phyloP scores from a whole-genome alignment of 2,329 filamentous ascomycete genomes.

The Dothistroma pini region DNA sequence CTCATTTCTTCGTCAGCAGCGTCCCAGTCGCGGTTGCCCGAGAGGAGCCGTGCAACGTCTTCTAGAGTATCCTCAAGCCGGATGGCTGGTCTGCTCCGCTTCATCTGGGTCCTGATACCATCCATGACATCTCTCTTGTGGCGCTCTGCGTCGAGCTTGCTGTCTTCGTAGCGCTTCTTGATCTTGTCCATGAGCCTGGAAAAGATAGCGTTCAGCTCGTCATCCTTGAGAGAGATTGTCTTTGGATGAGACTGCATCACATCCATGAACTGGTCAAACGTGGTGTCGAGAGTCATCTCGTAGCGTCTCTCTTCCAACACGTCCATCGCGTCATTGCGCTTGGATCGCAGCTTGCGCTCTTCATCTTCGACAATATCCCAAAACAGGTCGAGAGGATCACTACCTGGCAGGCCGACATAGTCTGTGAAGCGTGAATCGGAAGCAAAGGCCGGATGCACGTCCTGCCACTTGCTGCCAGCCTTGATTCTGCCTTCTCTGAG shows the following conservation, averaged over 20 bases:
- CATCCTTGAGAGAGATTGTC: conserved; percentile 79
- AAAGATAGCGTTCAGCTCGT: conserved; percentile 77
- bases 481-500: conserved; percentile 76
- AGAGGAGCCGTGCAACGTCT: conserved; percentile 73
- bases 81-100: conserved; percentile 84
- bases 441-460: conserved; percentile 70
- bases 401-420: conserved; percentile 69
- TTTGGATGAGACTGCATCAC: conserved; percentile 82
- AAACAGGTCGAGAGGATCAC: conserved; percentile 76
- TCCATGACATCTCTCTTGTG: conserved; percentile 83
- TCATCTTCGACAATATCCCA: conserved; percentile 96
- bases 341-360: conserved; percentile 55
- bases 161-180: conserved; percentile 73
- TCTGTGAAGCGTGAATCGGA: conserved; percentile 77
- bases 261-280: conserved; percentile 80
- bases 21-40: conserved; percentile 79
- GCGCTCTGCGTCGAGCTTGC: conserved; percentile 75
- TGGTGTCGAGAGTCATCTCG: conserved; percentile 82
- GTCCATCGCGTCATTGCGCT: conserved; percentile 32
- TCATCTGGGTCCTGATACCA: conserved; percentile 77
- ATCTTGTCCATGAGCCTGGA: conserved; percentile 85
- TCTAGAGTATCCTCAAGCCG: conserved; percentile 79
- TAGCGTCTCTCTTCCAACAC: conserved; percentile 70
- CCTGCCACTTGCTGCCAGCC: conserved; percentile 84
- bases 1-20: conserved; percentile 82